Conservation (phyloP, 805 yeast genomes). For the Citeromyces matritensis region DNA sequence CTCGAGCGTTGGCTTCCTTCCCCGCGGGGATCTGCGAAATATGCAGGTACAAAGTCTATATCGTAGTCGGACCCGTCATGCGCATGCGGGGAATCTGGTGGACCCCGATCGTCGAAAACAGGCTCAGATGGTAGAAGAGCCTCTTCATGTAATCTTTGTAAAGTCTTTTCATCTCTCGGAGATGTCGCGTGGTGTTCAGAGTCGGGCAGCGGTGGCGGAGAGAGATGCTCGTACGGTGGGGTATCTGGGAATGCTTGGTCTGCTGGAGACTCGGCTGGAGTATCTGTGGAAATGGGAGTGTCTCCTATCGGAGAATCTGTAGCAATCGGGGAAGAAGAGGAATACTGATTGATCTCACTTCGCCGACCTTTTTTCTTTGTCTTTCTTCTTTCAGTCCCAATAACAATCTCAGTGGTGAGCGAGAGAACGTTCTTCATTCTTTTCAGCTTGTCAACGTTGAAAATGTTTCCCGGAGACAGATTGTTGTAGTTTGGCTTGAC, state of each 20-base stretch:
- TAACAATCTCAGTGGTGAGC: constrained; percentile 63
- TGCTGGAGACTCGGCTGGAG: constrained; percentile 4
- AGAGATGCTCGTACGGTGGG: neutral
- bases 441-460: constrained; percentile 71
- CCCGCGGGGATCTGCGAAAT: too few relatives aligned
- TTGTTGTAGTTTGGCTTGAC: too few relatives aligned
- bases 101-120: neutral
- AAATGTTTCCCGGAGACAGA: constrained; percentile 17
- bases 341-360: constrained; percentile 1
- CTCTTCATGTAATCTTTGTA: constrained; percentile 34
- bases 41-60: too few relatives aligned
- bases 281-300: constrained; percentile 1
- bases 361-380: constrained; percentile 3
- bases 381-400: constrained; percentile 58
- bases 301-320: constrained; percentile 1
- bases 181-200: constrained; percentile 13
- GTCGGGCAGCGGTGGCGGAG: constrained; percentile 3
- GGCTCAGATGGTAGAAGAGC: constrained; percentile 53
- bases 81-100: neutral
- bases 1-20: too few relatives aligned
- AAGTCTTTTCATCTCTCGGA: constrained; percentile 32
- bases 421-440: constrained; percentile 66
- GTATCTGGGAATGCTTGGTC: neutral
- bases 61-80: too few relatives aligned
- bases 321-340: constrained; percentile 2